Evolutionary conservation across 1,284 basidiomycete species (phyloP).

Genomic region (Pisolithus thermaeus): DNA sequence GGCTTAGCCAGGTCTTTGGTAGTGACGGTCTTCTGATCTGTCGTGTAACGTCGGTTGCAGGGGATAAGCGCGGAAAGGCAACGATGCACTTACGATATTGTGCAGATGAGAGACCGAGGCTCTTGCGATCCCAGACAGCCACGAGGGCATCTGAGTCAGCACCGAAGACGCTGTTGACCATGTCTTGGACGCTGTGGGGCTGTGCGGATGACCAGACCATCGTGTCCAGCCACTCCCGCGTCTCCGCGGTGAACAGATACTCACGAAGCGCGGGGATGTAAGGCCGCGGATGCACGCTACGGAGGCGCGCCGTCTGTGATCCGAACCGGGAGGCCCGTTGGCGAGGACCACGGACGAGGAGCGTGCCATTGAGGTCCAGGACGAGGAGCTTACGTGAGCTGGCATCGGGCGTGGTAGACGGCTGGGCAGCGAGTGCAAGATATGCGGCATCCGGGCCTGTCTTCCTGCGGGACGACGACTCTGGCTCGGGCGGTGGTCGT

Average conservation of each 20-base stretch:
- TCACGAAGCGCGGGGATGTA: constrained; percentile 61
- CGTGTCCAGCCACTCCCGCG: constrained; percentile 61
- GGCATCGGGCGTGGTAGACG: constrained; percentile 31
- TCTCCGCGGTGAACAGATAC: constrained; percentile 57
- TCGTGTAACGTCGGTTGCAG: constrained; percentile 7
- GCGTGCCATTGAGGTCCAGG: constrained; percentile 79
- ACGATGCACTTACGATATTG: constrained; percentile 52
- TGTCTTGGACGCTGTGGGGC: constrained; percentile 69
- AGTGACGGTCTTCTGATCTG: constrained; percentile 63
- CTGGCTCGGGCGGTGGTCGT: neutral
- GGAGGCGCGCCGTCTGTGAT: constrained; percentile 24
- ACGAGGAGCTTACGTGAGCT: constrained; percentile 63
- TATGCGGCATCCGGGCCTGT: constrained; percentile 33
- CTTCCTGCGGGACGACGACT: neutral
- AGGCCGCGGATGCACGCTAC: constrained; percentile 48
- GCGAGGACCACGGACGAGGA: constrained; percentile 55
- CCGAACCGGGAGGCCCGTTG: constrained; percentile 26
- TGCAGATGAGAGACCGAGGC: constrained; percentile 52
- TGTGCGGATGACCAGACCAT: constrained; percentile 89
- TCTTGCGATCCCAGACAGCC: constrained; percentile 76
- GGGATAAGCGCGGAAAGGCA: constrained; percentile 2
- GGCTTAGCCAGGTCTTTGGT: constrained; percentile 74
- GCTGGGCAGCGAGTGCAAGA: constrained; percentile 30
- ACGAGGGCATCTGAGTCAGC: constrained; percentile 39
- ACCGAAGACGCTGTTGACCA: constrained; percentile 59